Evolutionary conservation across 2,329 filamentous ascomycete species (phyloP).

Genomic region (Setomelanomma holmii): DNA sequence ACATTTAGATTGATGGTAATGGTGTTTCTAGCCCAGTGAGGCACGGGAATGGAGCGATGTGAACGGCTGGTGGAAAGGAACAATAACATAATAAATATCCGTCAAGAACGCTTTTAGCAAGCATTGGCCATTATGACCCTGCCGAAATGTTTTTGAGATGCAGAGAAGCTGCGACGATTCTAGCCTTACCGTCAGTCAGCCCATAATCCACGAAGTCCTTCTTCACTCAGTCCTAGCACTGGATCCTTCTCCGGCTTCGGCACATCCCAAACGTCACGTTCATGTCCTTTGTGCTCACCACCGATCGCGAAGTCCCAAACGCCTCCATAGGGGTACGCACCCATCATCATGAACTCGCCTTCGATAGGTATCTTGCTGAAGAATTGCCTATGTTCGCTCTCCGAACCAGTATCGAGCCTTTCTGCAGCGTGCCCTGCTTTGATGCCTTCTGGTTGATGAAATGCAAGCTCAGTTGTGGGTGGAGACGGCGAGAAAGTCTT

Average conservation of each 20-base stretch:
- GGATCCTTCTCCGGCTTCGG: slow-evolving; percentile 57
- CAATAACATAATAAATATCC: too few species aligned
- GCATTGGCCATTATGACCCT: too few species aligned
- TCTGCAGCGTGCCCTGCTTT: slow-evolving; percentile 19
- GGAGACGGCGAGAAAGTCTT: slow-evolving; percentile 59
- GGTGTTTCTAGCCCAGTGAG: too few species aligned
- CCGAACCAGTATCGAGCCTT: slow-evolving; percentile 31
- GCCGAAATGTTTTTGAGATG: not conserved
- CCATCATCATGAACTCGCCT: slow-evolving; percentile 63
- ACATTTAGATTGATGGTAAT: too few species aligned
- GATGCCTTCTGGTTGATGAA: slow-evolving; percentile 55
- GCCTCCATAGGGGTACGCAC: slow-evolving; percentile 60
- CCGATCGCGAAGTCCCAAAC: slow-evolving; percentile 61
- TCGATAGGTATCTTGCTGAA: slow-evolving; percentile 47
- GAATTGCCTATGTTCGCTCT: slow-evolving; percentile 40
- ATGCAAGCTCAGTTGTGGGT: slow-evolving; percentile 39
- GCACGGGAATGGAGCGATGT: too few species aligned
- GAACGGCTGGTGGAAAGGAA: too few species aligned
- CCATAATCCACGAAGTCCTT: slow-evolving; percentile 51
- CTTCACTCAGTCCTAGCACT: slow-evolving; percentile 50
- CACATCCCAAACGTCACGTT: slow-evolving; percentile 56
- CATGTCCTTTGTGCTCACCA: slow-evolving; percentile 52
- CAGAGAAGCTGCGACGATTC: not conserved
- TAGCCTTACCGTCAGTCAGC: not conserved
- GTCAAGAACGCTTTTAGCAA: too few species aligned